Evolutionary conservation across 805 yeast genomes (phyloP).

Genomic region (Tetrapisispora namnaoensis): DNA sequence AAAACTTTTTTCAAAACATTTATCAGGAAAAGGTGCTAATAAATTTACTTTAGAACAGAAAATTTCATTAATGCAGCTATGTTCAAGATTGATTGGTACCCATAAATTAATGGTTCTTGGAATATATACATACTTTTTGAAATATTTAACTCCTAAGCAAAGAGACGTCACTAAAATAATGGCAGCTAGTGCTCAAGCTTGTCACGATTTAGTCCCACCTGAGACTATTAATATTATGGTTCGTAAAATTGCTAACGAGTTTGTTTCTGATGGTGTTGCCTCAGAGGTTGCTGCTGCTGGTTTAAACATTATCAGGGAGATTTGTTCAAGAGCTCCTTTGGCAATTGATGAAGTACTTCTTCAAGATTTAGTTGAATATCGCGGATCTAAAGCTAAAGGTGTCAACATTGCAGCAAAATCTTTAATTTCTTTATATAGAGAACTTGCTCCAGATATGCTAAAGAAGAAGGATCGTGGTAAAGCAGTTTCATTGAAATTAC

Average conservation of each 20-base stretch:
- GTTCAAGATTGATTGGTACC: constrained; percentile 85
- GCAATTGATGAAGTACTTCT: constrained; percentile 82
- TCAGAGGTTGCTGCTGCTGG: constrained; percentile 98
- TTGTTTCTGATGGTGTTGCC: constrained; percentile 96
- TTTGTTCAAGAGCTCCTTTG: constrained; percentile 84
- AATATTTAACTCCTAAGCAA: constrained; percentile 90
- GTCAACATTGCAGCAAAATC: constrained; percentile 93
- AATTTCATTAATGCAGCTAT: constrained; percentile 74
- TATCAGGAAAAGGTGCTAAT: constrained; percentile 58
- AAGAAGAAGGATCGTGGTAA: constrained; percentile 88
- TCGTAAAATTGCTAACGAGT: constrained; percentile 91
- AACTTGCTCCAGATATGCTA: constrained; percentile 94
- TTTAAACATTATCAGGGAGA: constrained; percentile 88
- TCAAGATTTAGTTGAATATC: constrained; percentile 84
- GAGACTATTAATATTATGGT: constrained; percentile 73
- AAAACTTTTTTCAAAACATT: constrained; percentile 57
- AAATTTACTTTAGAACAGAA: constrained; percentile 80
- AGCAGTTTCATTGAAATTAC: constrained; percentile 73
- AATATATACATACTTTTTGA: constrained; percentile 76
- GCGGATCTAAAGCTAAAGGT: constrained; percentile 87
- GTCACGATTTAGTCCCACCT: constrained; percentile 96
- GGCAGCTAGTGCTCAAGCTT: constrained; percentile 96
- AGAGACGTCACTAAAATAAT: constrained; percentile 86
- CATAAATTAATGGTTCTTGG: constrained; percentile 90
- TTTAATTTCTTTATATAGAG: constrained; percentile 77